Percentiles rank a stretch among this genome's conserved stretches.
phyloP scores from a whole-genome alignment of 331 rosid species.

The Phaseolus coccineus region DNA sequence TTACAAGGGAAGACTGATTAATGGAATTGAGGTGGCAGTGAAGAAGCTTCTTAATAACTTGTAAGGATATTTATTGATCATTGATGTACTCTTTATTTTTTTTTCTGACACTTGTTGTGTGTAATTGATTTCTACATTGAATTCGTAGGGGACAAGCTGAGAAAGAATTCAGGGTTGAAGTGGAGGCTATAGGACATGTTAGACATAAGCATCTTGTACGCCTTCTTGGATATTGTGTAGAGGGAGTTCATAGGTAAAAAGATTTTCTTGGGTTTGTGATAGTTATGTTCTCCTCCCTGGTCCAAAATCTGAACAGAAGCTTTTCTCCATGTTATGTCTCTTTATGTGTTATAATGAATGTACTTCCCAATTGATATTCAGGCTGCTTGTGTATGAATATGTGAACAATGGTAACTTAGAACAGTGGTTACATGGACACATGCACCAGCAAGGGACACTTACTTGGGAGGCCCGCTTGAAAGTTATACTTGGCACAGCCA shows the following conservation, averaged over 20 bases:
- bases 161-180: constrained; percentile 96
- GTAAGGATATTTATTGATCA: constrained; percentile 58
- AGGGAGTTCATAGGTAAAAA: constrained; percentile 60
- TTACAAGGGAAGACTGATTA: constrained; percentile 77
- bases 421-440: constrained; percentile 90
- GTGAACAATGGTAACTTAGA: constrained; percentile 96
- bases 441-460: constrained; percentile 75
- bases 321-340: neutral
- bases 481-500: constrained; percentile 86
- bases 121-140: constrained; percentile 39
- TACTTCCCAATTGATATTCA: constrained; percentile 45
- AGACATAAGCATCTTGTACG: constrained; percentile 94
- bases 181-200: constrained; percentile 97
- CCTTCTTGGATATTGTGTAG: constrained; percentile 78
- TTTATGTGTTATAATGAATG: constrained; percentile 8
- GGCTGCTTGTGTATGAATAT: constrained; percentile 92
- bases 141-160: constrained; percentile 89
- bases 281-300: neutral
- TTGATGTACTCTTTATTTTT: neutral
- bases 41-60: constrained; percentile 88
- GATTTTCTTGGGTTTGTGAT: constrained; percentile 24
- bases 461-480: constrained; percentile 95
- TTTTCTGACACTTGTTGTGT: neutral
- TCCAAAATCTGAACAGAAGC: constrained; percentile 18
- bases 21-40: constrained; percentile 94